Conservation (phyloP, 305 asterid species). For the Solanum hybrid region DNA sequence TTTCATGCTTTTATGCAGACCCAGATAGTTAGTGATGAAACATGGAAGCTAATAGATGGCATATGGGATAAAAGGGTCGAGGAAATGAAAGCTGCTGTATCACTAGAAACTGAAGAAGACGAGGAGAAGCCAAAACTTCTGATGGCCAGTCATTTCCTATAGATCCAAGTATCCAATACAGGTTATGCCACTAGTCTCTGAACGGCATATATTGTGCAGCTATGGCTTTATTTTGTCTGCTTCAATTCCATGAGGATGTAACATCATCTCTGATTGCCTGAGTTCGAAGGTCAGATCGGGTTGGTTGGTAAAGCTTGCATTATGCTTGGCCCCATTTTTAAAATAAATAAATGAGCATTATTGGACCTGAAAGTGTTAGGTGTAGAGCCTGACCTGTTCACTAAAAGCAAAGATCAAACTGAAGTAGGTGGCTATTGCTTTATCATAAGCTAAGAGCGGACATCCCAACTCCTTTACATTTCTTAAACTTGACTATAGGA, state of each 20-base stretch:
- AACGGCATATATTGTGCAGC: not conserved
- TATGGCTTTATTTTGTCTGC: not conserved
- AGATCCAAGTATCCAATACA: not conserved
- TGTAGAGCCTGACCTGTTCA: not conserved
- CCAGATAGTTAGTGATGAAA: conserved; percentile 75
- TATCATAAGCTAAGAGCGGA: not conserved
- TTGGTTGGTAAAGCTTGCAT: not conserved
- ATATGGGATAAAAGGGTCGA: conserved; percentile 73
- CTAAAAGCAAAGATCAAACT: not conserved
- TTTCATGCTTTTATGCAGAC: conserved; percentile 49
- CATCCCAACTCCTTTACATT: not conserved
- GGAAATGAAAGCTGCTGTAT: conserved; percentile 52
- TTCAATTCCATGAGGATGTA: not conserved
- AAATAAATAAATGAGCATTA: not conserved
- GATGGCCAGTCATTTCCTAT: conserved; percentile 87
- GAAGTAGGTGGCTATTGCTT: not conserved
- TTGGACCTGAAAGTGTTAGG: not conserved
- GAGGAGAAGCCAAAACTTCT: conserved; percentile 68
- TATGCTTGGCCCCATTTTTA: not conserved
- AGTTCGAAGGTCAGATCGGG: not conserved
- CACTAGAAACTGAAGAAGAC: conserved; percentile 50
- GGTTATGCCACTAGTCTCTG: conserved; percentile 7
- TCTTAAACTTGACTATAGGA: not conserved
- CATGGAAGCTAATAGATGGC: conserved; percentile 87
- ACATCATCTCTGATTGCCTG: not conserved